phyloP scores from a whole-genome alignment of 108 stramenopile species.

The Pseudonitzschia multiseries region DNA sequence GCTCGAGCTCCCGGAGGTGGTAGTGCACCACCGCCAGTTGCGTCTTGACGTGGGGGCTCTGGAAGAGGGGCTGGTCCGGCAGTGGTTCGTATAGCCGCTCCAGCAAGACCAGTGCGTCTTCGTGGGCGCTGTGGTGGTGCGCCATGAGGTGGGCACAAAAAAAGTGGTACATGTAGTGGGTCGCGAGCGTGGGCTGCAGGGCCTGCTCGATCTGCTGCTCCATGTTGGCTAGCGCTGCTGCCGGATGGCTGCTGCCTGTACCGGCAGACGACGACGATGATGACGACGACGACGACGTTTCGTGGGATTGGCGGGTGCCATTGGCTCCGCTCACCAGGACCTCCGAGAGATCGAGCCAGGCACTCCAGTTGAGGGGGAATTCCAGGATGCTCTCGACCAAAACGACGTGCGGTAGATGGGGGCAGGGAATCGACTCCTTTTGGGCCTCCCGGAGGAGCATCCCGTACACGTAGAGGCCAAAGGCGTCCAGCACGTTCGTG shows the following conservation, averaged over 20 bases:
- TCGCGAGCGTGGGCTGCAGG: slow-evolving; percentile 41
- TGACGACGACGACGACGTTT: too few relatives aligned
- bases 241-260: too few relatives aligned
- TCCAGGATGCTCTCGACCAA: slow-evolving; percentile 67
- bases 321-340: slow-evolving; percentile 19
- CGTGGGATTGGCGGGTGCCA: neutral
- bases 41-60: slow-evolving; percentile 71
- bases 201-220: slow-evolving; percentile 61
- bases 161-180: slow-evolving; percentile 89
- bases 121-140: slow-evolving; percentile 86
- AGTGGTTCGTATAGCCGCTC: slow-evolving; percentile 65
- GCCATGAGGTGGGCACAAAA: slow-evolving; percentile 89
- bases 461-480: slow-evolving; percentile 92
- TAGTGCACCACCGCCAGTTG: slow-evolving; percentile 87
- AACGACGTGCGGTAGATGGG: slow-evolving; percentile 56
- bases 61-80: slow-evolving; percentile 55
- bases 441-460: slow-evolving; percentile 36
- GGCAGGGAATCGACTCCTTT: slow-evolving; percentile 24
- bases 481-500: slow-evolving; percentile 64
- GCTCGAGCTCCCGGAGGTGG: slow-evolving; percentile 88
- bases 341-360: slow-evolving; percentile 93
- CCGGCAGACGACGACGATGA: too few relatives aligned
- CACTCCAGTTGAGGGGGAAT: slow-evolving; percentile 95
- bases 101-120: slow-evolving; percentile 63
- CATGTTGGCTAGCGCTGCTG: slow-evolving; percentile 1